Percentiles rank a stretch among this genome's conserved stretches.
These are phyloP conservation scores for Harringtonia lauricola DNA, from an alignment of 2,329 filamentous ascomycete genomes.

Conservation along the genomic window DNA sequence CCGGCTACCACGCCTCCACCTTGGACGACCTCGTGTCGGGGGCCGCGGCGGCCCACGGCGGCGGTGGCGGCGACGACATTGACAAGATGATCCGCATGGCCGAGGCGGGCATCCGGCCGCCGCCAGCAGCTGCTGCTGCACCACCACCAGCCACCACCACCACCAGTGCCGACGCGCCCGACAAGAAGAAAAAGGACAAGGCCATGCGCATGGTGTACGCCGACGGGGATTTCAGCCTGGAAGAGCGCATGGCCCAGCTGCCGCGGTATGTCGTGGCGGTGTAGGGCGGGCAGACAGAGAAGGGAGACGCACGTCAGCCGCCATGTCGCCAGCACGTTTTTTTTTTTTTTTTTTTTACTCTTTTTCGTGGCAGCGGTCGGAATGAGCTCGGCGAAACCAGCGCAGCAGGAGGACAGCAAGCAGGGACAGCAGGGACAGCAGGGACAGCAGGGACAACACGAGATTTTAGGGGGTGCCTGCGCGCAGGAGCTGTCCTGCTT, in stretches of 20 bases:
- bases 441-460: no score
- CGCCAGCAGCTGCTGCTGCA: constrained; percentile 28
- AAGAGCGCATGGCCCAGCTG: constrained; percentile 78
- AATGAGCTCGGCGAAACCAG: no score
- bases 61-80: constrained; percentile 46
- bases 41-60: constrained; percentile 14
- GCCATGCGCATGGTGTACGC: constrained; percentile 65
- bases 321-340: no score
- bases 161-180: constrained; percentile 16
- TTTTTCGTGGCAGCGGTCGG: no score
- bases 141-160: constrained; percentile 45
- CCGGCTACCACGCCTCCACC: constrained; percentile 22
- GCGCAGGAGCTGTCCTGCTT: no score
- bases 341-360: no score
- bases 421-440: no score
- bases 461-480: no score
- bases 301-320: no score
- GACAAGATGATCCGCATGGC: constrained; percentile 55
- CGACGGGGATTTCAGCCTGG: constrained; percentile 68
- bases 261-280: constrained; percentile 51
- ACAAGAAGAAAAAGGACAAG: constrained; percentile 44
- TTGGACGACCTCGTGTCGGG: constrained; percentile 37
- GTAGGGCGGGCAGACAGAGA: not conserved
- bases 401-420: no score
- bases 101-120: constrained; percentile 46